Base-by-base conservation (phyloP, 139 green algal genomes). In the Chlamydomonas incerta region DNA sequence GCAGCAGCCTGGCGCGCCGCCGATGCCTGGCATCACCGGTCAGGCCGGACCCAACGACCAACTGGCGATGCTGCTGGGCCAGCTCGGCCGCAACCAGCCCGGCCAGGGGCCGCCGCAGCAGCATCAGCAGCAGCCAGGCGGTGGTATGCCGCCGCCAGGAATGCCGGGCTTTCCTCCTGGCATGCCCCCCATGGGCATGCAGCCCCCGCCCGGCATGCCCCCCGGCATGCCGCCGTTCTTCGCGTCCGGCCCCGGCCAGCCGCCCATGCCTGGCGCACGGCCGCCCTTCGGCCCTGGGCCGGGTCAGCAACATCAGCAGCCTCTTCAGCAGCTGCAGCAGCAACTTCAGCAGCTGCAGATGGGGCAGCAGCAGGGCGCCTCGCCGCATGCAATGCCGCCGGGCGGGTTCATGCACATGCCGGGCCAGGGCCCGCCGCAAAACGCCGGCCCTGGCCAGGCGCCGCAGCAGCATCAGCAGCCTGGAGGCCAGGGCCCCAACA, bases 331-430 rank as follows among this genome's bases (percentile, higher is more conserved):
- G 13, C 62, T 63, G 29, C 76, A 62, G 76, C 76, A 73, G 17
- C 63, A 47, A n/a, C 60, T 33, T 17, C 76, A 73, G 28, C 75
- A 83, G 37, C 60, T 50, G 28, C 60, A 83, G 62, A 21, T 47
- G 31, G 75, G 62, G 35, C 34, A 58, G 9, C 34, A 60, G 34
- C 73, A 69, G n/a, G 55, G 55, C 34, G 21, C 37, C 28, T 35
- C 11, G 70, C 70, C 26, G 71, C 41, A 50, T 50, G 41, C 41
- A 5, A 50, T 50, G 41, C 5, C 8, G 41, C 41, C 55, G 2
- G 20, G 20, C 55, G 55, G 18, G 2, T 21, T 60, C 11, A 21
- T 26, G 55, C 71, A 37, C 46, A 58, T 20, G 60, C 75, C 15
- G 60, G 60, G 35, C 28, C 58, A 29, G 34, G 35, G 26, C 2